A percentile compares a stretch with the other conserved stretches of the same genome.
Evolutionary conservation across 495 filamentous ascomycete species (phyloP).

Genomic region (Recurvomyces mirabilis): DNA sequence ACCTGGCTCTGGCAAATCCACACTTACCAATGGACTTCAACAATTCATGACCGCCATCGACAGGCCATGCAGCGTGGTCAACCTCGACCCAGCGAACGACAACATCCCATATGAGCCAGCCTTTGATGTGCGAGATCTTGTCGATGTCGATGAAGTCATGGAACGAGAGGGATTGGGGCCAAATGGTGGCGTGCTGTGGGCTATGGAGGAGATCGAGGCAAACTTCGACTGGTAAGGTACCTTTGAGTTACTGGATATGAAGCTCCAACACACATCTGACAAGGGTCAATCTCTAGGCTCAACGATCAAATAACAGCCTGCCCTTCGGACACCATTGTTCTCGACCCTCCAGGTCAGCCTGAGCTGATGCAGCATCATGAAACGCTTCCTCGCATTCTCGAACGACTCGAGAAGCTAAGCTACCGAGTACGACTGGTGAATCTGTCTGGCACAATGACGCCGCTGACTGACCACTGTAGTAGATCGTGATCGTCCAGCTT

Average conservation of each 20-base stretch:
- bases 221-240: slow-evolving; percentile 65
- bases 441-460: slow-evolving; percentile 1
- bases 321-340: slow-evolving; percentile 87
- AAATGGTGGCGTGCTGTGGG: slow-evolving; percentile 86
- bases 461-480: slow-evolving; percentile 20
- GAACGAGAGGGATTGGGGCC: slow-evolving; percentile 80
- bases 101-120: slow-evolving; percentile 66
- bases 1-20: slow-evolving; percentile 90
- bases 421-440: slow-evolving; percentile 59
- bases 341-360: slow-evolving; percentile 94
- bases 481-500: slow-evolving; percentile 86
- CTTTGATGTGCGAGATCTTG: slow-evolving; percentile 77
- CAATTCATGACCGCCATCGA: slow-evolving; percentile 94
- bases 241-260: slow-evolving; percentile 51
- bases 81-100: slow-evolving; percentile 96
- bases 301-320: too few species aligned
- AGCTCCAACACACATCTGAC: too few species aligned
- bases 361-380: slow-evolving; percentile 93
- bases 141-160: slow-evolving; percentile 92
- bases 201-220: slow-evolving; percentile 85
- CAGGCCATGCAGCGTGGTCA: slow-evolving; percentile 86
- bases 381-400: slow-evolving; percentile 82
- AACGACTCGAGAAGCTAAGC: slow-evolving; percentile 76
- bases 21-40: slow-evolving; percentile 96
- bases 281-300: too few species aligned